Base-by-base conservation (phyloP, 306 rosid species). In the Trifolium pratense region DNA sequence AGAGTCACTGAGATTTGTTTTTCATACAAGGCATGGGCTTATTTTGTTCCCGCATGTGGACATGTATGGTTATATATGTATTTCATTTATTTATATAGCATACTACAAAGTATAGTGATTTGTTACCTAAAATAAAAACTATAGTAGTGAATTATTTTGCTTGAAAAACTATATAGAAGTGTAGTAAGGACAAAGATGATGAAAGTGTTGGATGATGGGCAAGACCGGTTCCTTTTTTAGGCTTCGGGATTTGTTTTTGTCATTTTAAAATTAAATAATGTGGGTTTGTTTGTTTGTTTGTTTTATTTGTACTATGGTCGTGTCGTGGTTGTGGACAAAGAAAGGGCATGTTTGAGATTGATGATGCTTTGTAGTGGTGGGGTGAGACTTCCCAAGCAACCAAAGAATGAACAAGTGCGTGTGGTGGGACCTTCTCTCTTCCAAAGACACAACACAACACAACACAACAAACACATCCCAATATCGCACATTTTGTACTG, bases 1-100 rank as follows among this genome's bases (percentile, higher is more conserved):
- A 81, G 20, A 51, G 62, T 8, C 61, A 74, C 32, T 52, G 13
- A 49, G 62, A 42, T 56, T 70, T 74, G 77, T 68, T 66, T 65
- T 75, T 60, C 10, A 43, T 65, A 67, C 78, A 83, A 84, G 21
- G 83, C 71, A 88, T 88, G 96, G 89, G 93, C 82, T 48, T 67
- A 79, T 78, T 86, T 88, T 90, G 89, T 83, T 82, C 64, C 56
- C 79, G 77, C 78, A 45, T 78, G 48, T 69, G 67, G 53, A 36
- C 37, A 66, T 53, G n/a, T n/a, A 26, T 52, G 66, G 60, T 66
- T 80, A 46, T 58, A 34, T 34, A 34, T 31, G 0, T 31, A 31
- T 31, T 31, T 31, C 34, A 31, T 31, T 31, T 3, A 4, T 31
- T 21, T 21, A 31, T 31, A 31, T 34, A 1, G 37, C 37, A 34